phyloP scores from a whole-genome alignment of 169 alveolate species.

The Eimeria falciformis region DNA sequence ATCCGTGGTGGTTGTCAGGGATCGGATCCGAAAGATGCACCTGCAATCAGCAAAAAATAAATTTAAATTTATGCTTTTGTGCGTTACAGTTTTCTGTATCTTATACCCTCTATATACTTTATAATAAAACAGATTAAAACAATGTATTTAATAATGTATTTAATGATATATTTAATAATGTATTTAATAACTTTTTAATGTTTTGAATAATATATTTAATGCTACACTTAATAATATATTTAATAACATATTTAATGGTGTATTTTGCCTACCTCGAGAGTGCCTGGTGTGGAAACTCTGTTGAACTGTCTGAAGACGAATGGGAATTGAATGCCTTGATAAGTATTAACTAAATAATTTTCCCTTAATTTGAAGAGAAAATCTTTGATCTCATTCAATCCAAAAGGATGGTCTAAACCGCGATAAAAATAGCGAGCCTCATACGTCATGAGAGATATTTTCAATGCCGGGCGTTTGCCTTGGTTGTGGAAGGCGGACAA shows the following conservation, averaged over 20 bases:
- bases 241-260: no score
- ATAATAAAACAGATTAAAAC: background rate
- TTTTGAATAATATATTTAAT: no score
- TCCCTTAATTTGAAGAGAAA: conserved; percentile 88
- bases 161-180: no score
- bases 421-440: conserved; percentile 91
- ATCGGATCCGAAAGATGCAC: conserved; percentile 53
- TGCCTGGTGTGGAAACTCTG: conserved; percentile 77
- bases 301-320: conserved; percentile 89
- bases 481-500: conserved; percentile 91
- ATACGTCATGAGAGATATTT: conserved; percentile 87
- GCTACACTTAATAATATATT: no score
- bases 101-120: no score
- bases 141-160: no score
- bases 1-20: conserved; percentile 15
- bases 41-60: background rate
- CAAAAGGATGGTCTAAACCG: conserved; percentile 92
- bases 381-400: conserved; percentile 90
- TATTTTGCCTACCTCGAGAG: conserved; percentile 62
- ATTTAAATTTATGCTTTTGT: background rate
- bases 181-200: no score
- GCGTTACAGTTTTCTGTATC: background rate
- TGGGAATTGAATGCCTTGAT: conserved; percentile 92
- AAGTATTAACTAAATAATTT: conserved; percentile 83
- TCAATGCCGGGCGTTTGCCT: conserved; percentile 91